Base-by-base conservation (phyloP, 345 rosid species). In the Brassica cretica region DNA sequence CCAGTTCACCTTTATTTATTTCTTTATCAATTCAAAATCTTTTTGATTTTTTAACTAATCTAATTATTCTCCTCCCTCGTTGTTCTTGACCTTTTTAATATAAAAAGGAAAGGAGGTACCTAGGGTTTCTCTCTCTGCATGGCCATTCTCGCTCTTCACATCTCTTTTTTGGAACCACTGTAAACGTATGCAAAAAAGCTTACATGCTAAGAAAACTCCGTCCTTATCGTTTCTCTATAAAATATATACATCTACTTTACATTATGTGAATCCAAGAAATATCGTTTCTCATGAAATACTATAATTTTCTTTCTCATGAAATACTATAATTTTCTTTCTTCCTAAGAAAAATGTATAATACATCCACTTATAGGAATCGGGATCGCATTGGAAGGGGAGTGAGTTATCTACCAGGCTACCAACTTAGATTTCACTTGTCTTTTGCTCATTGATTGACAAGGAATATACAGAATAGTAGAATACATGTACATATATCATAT, bases 51-150 rank as follows among this genome's bases (percentile, higher is more conserved):
- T 59, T 12, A 49, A 75, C 66, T 19, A 53, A 64, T 75, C n/a
- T 51, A 55, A 69, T 70, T 75, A 70, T 80, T 80, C 68, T 18
- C 11, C 63, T 63, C 75, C 64, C 60, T 70, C 72, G 63, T 75
- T 69, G 44, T 80, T 65, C 56, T 80, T 75, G 18, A 68, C 82
- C 72, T 65, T 70, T 75, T 55, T 46, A 69, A 74, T 70, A 64
- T 21, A 6, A 30, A 74, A 70, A 53, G 65, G 55, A 64, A 63
- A 8, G 8, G 67, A 55, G 75, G 67, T 63, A 32, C 68, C 83
- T 80, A 75, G 79, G 83, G 83, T 49, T 80, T 80, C 72, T 63
- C 74, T 81, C 66, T 75, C 83, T 80, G 79, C 83, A 80, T 80
- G 83, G 83, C 83, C 83, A 80, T 68, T 80, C 76, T 75, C 68